Evolutionary conservation across 768 basidiomycete species (phyloP), one percentile per base, ranked within the genome.

Genomic region (Cubamyces sp.): DNA sequence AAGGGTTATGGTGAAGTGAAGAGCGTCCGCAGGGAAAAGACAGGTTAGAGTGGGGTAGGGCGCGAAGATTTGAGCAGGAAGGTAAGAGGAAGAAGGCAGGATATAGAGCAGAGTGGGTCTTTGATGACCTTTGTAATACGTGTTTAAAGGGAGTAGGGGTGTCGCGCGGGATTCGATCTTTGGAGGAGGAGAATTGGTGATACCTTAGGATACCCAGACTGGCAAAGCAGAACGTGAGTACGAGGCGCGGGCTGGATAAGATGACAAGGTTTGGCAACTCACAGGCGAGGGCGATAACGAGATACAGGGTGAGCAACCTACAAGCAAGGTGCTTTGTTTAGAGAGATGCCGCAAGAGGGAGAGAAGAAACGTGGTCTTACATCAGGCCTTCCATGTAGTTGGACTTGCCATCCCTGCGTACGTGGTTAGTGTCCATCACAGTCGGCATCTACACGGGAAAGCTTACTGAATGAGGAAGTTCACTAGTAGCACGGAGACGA

Each of bases 361-460:
- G 3, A 18, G 14, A 77, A 11, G 77, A 68, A 51, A 58, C 68
- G 47, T 63, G 71, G 45, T 55, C 76, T 54, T 55, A 67, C 91
- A 95, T 90, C 45, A 93, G 72, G 37, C 95, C 95, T 76, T 96
- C 94, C 88, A 96, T 91, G 71, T 93, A 95, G 70, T 96, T 95
- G 16, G 90, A 88, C 69, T 88, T 89, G 47, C 94, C 94, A 64
- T 92, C 90, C 76, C 87, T 84, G 66, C 25, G 23, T 15, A 6
- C 14, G 5, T 23, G 5, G 18, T 49, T 15, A 49, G 48, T 14
- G 5, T 4, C 14, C 3, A 14, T 1, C 5, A 23, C 14, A 28
- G 4, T 6, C 9, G 3, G 12, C 2, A 23, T 3, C 25, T 15
- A 26, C 19, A 16, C 26, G 5, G 19, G 15, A 14, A 4, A 1